Conservation (phyloP, 352 stramenopile genomes). For the Globisporangium mamillatum region DNA sequence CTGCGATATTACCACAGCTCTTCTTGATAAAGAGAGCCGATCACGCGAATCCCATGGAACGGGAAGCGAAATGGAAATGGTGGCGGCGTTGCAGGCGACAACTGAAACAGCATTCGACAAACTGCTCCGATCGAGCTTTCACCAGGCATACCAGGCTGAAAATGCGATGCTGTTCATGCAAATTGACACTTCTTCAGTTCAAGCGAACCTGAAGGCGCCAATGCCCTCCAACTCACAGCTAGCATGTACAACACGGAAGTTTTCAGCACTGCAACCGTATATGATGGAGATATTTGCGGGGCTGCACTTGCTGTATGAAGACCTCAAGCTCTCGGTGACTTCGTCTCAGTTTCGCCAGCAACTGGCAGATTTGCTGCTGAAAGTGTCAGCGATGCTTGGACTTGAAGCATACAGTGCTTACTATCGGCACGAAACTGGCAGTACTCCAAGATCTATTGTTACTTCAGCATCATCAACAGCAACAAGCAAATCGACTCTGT, state of each 20-base stretch:
- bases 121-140: conserved; percentile 41
- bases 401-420: conserved; percentile 43
- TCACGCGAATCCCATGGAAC: neutral
- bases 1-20: neutral
- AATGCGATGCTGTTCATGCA: conserved; percentile 39
- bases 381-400: conserved; percentile 29
- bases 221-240: neutral
- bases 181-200: conserved; percentile 26
- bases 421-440: conserved; percentile 45
- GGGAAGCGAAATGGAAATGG: neutral
- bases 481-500: neutral
- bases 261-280: neutral
- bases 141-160: conserved; percentile 41
- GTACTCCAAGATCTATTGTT: conserved; percentile 8
- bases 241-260: neutral
- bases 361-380: conserved; percentile 35
- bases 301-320: conserved; percentile 71
- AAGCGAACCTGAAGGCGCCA: neutral
- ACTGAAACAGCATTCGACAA: conserved; percentile 30
- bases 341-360: conserved; percentile 28
- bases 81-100: conserved; percentile 6
- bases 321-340: conserved; percentile 51
- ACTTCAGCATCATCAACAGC: neutral
- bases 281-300: conserved; percentile 34
- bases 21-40: neutral